Evolutionary conservation across 306 rosid species (phyloP), one percentile per base, ranked within the genome.

Genomic region (Sicyos baderoa): DNA sequence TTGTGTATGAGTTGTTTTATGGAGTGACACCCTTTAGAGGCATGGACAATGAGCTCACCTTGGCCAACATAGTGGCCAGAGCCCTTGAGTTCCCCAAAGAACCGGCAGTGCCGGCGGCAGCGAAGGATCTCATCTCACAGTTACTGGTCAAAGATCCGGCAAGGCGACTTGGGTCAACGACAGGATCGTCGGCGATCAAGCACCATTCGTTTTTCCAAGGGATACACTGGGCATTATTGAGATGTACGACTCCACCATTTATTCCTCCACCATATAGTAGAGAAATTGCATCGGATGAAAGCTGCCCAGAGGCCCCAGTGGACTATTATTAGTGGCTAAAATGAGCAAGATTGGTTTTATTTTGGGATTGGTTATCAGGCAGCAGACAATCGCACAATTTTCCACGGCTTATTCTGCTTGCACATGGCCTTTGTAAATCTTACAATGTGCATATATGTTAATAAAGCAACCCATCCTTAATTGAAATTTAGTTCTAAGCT

Each of bases 11-110:
- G 54, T 17, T 89, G 32, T 79, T 89, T 40, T 86, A 86, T 23
- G 96, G 91, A 7, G 84, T 86, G 27, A 89, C 96, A 44, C 91
- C 96, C 8, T 86, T 89, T 71, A 86, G 79, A 56, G 90, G 96
- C 12, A 48, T 79, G 35, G 88, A 84, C 74, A 74, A 89, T 68
- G 96, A 88, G 80, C 73, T 86, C 57, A 89, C 91, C 59, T 72
- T 86, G 72, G 85, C 91, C 16, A 86, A 88, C 61, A 83, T 88
- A 53, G 89, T 88, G 73, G 95, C 95, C 44, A 77, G 91, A 18
- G 95, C 91, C 64, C 81, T 89, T 21, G 91, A 86, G 73, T 82
- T 89, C 22, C 96, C 91, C 0, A 84, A 84, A 67, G 91, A 86
- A 13, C 96, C 96, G 0, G 51, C 37, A 1, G 72, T 86, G 49